Percentiles rank a stretch among this genome's conserved stretches.
Conservation (phyloP, 768 basidiomycete species). For the Hirschioporus abietinus region DNA sequence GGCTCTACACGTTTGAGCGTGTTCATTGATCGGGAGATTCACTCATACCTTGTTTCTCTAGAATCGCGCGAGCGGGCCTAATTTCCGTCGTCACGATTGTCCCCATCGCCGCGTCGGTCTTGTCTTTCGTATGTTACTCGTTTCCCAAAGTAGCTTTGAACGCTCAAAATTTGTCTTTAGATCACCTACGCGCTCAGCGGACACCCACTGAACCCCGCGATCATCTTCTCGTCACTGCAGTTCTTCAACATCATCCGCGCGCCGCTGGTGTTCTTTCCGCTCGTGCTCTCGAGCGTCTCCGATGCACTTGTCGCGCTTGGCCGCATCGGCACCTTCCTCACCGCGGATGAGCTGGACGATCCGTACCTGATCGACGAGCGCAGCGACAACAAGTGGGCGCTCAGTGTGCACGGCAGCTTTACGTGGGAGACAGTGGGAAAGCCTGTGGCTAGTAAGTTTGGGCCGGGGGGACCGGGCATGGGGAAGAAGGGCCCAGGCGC, state of each 20-base stretch:
- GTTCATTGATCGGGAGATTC: neutral
- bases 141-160: neutral
- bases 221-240: conserved; percentile 53
- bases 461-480: conserved; percentile 5
- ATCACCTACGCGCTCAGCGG: conserved; percentile 59
- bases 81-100: conserved; percentile 44
- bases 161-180: conserved; percentile 25
- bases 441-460: conserved; percentile 3
- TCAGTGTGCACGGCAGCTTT: conserved; percentile 47
- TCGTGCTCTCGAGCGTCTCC: conserved; percentile 42
- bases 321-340: conserved; percentile 43
- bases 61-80: conserved; percentile 26
- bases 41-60: too few relatives aligned
- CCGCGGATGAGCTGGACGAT: conserved; percentile 49
- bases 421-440: conserved; percentile 40
- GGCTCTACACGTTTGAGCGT: neutral
- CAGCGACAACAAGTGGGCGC: conserved; percentile 27
- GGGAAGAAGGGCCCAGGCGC: conserved; percentile 14
- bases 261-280: conserved; percentile 52
- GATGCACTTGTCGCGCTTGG: conserved; percentile 46
- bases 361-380: conserved; percentile 38
- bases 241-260: conserved; percentile 61
- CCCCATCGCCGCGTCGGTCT: conserved; percentile 44
- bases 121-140: conserved; percentile 41
- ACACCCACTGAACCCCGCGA: conserved; percentile 46